Evolutionary conservation across 371 early-diverging fungal genomes (phyloP), one percentile per base, ranked within the genome.

Genomic region (Mucor irregularis): DNA sequence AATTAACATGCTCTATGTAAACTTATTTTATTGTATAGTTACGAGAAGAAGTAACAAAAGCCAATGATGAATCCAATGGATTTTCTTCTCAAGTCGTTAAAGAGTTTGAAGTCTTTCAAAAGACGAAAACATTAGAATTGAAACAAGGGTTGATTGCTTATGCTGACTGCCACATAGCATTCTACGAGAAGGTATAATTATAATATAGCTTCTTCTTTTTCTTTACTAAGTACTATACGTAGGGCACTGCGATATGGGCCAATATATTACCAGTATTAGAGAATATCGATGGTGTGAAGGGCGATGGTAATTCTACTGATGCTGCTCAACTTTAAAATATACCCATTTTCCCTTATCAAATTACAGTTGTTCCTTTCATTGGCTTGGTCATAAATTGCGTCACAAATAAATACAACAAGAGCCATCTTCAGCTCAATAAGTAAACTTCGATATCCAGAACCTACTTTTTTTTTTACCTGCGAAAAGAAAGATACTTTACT

Each of bases 101-200:
- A 57, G 97, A 97, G 64, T 88, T 87, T 59, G 90, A 89, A 29
- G 79, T 90, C 24, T 94, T 95, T 70, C 83, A 90, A 50, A 54
- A 70, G 16, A 74, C 87, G 56, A 93, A 93, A 69, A 76, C 83
- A 42, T 71, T 71, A 13, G 97, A 96, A 58, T 79, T 94, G 52
- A 90, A 89, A 58, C 82, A 87, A 35, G 83, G 87, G 17, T 69
- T 95, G 53, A 48, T 81, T 19, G 88, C 86, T 17, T 88, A 91
- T 59, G 83, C 88, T 5, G 83, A 88, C 7, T 83, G 88, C 25
- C 90, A 94, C 59, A 80, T 93, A 30, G 84, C 83, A 44, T 97
- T 89, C 61, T 91, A 64, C 46, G 25, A 62, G 43, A 65, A 72
- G 63, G 75, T 75, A 70, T 16, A 46, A 14, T 6, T 0, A 31